These are phyloP conservation scores for Mycena olivaceomarginata DNA, from an alignment of 768 basidiomycete genomes.

Conservation along the genomic window DNA sequence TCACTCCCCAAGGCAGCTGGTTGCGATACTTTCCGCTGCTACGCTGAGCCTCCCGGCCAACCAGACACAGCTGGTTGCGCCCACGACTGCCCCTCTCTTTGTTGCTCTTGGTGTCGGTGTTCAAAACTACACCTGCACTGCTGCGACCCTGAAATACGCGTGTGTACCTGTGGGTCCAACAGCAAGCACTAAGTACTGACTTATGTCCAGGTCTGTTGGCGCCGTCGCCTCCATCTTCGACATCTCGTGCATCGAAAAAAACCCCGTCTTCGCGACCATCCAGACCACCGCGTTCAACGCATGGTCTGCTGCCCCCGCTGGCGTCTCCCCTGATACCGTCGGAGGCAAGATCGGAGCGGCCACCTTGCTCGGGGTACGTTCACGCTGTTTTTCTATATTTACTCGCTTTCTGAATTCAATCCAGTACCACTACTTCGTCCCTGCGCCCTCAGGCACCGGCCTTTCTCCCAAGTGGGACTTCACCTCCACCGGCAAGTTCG, in stretches of 20 bases:
- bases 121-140: constrained; percentile 25
- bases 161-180: background rate
- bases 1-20: constrained; percentile 21
- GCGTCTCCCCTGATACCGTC: background rate
- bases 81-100: constrained; percentile 23
- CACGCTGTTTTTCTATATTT: background rate
- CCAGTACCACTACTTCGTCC: constrained; percentile 19
- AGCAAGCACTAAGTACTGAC: background rate
- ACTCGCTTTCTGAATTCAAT: background rate
- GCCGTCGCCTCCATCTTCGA: constrained; percentile 30
- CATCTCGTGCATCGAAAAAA: constrained; percentile 18
- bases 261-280: constrained; percentile 1
- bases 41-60: constrained; percentile 19
- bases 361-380: constrained; percentile 22
- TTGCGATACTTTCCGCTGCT: constrained; percentile 19
- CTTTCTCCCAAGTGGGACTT: constrained; percentile 54
- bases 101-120: constrained; percentile 20
- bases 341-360: constrained; percentile 4
- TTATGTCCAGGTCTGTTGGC: constrained; percentile 14
- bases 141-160: constrained; percentile 42
- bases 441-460: constrained; percentile 23
- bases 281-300: constrained; percentile 1
- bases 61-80: constrained; percentile 24
- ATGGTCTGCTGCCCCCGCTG: background rate
- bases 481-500: constrained; percentile 49